Conservation (phyloP, 2,329 filamentous ascomycete species). For the Scytalidium sp. region DNA sequence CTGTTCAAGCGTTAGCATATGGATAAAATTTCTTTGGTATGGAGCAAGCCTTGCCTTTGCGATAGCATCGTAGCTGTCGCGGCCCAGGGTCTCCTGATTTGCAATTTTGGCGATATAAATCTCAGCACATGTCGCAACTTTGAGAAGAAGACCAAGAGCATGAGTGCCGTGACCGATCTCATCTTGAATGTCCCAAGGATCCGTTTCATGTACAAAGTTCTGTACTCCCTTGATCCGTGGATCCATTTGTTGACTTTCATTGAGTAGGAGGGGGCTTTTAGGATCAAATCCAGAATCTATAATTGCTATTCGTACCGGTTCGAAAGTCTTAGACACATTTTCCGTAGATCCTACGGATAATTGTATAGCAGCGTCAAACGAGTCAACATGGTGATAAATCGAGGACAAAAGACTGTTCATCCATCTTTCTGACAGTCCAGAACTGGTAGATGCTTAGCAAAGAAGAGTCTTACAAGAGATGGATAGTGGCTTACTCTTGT, state of each 20-base stretch:
- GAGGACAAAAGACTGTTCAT: conserved; percentile 2
- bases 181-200: conserved; percentile 6
- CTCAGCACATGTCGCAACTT: conserved; percentile 25
- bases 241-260: not conserved
- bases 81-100: not conserved
- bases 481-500: conserved; percentile 8
- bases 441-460: not conserved
- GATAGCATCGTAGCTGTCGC: not conserved
- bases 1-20: conserved; percentile 5
- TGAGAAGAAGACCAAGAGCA: conserved; percentile 24
- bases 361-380: not conserved
- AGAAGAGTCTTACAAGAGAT: not conserved
- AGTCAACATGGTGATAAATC: conserved; percentile 1
- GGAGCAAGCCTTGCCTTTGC: not conserved
- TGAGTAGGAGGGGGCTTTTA: conserved; percentile 4
- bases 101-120: conserved; percentile 27
- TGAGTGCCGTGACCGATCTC: conserved; percentile 29
- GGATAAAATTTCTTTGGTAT: not conserved
- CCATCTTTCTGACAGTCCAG: conserved; percentile 2
- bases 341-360: too few species aligned
- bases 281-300: conserved; percentile 12
- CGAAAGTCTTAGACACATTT: not conserved
- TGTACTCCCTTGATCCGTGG: not conserved
- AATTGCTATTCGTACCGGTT: conserved; percentile 7
- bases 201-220: not conserved